phyloP scores from a whole-genome alignment of 208 protist genomes.

The Trypanosomatidae sp. region DNA sequence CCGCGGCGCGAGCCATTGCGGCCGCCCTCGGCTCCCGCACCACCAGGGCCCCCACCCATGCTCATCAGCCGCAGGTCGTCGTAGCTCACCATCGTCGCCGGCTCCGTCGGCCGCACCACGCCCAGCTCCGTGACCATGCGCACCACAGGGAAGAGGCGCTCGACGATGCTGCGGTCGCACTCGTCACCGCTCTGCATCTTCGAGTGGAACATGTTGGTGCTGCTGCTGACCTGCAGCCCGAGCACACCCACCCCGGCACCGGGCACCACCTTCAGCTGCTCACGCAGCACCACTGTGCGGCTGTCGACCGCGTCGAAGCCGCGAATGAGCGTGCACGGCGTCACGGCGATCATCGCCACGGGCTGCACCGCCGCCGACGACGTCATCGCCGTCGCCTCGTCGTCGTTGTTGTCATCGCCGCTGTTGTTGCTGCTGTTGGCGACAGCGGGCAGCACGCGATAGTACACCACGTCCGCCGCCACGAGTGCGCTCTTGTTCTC shows the following conservation, averaged over 20 bases:
- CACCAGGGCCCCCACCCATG: too few relatives aligned
- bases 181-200: constrained; percentile 76
- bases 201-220: constrained; percentile 79
- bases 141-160: constrained; percentile 70
- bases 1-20: too few relatives aligned
- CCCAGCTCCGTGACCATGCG: constrained; percentile 20
- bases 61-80: constrained; percentile 34
- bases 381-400: neutral
- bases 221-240: constrained; percentile 58
- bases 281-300: constrained; percentile 49
- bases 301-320: constrained; percentile 73
- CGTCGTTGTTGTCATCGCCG: constrained; percentile 2
- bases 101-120: constrained; percentile 18
- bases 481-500: constrained; percentile 26
- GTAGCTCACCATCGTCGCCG: constrained; percentile 44
- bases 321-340: constrained; percentile 72
- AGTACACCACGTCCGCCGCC: constrained; percentile 43
- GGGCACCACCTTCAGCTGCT: constrained; percentile 44
- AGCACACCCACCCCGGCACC: constrained; percentile 30
- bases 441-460: constrained; percentile 31
- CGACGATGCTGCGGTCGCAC: constrained; percentile 70
- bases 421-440: constrained; percentile 1
- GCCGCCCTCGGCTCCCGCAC: too few relatives aligned
- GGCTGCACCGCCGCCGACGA: neutral
- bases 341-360: constrained; percentile 29